Conservation (phyloP, 192 early-diverging fungal species). For the Umbelopsis sp. region DNA sequence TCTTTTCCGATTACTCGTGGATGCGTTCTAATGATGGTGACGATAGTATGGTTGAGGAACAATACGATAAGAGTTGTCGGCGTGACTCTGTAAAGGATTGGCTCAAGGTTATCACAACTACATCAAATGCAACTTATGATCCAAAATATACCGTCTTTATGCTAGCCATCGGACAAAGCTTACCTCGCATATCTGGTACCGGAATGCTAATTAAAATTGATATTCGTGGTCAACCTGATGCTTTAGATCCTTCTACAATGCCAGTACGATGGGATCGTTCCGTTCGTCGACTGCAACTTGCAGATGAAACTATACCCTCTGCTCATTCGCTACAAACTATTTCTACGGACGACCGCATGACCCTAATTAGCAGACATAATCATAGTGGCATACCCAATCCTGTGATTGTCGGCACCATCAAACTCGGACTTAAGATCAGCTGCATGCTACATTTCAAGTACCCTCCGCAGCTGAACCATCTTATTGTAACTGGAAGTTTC, state of each 20-base stretch:
- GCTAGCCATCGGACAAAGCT: conserved; percentile 25
- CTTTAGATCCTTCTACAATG: conserved; percentile 20
- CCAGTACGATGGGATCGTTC: conserved; percentile 19
- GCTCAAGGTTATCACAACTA: conserved; percentile 24
- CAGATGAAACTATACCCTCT: conserved; percentile 5
- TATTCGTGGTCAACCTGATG: conserved; percentile 20
- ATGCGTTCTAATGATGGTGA: conserved; percentile 11
- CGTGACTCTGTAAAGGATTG: conserved; percentile 21
- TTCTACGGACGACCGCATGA: neutral
- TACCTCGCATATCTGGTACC: conserved; percentile 14
- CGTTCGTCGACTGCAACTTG: conserved; percentile 11
- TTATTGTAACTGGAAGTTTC: conserved; percentile 33
- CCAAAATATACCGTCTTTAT: conserved; percentile 27
- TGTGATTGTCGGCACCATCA: conserved; percentile 22
- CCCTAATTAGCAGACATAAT: conserved; percentile 1
- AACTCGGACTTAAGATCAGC: conserved; percentile 30
- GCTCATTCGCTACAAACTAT: neutral
- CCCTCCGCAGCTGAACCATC: conserved; percentile 34
- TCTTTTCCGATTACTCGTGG: conserved; percentile 34
- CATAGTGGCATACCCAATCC: neutral
- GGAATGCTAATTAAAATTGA: conserved; percentile 23
- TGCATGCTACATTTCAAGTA: conserved; percentile 41
- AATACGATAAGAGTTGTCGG: neutral
- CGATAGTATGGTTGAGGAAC: neutral
- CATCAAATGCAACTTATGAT: conserved; percentile 17